Base-by-base conservation (phyloP, 441 rosid species). In the Manihot esculenta region DNA sequence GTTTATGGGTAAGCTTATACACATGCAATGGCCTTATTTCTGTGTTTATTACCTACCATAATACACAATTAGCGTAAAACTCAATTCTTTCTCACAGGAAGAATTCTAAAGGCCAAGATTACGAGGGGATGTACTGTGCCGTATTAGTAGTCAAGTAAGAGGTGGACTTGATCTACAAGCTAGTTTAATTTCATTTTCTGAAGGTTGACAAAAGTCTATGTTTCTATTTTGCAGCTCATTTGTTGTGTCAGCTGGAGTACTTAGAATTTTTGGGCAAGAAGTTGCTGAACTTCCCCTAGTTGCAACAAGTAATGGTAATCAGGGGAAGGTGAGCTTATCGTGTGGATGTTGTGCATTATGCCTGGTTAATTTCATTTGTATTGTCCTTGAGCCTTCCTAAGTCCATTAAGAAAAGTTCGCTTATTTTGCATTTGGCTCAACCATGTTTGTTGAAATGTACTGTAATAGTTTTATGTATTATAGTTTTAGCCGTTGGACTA, bases 241-340 rank as follows among this genome's bases (percentile, higher is more conserved):
- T 56, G 93, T 91, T 76, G 97, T 89, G 60, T 93, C 98, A 49
- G 97, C 97, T 74, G 98, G 92, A 51, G 84, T 96, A 78, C 84
- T 93, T 70, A 79, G 99, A 78, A 84, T 93, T 56, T 89, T 91
- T 70, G 98, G 98, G 65, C 84, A 75, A 81, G 91, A 93, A 75
- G 91, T 91, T 75, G 98, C 98, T 13, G 99, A 96, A 82, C 97
- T 96, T 74, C 98, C 99, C 66, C 77, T 96, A 64, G 98, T 93
- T 51, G 97, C 99, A 17, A 96, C 99, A 18, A 85, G 88, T 58
- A 85, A 77, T 64, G 76, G 82, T 72, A 81, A 81, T 74, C 92
- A 82, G 21, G 83, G 86, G 70, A 88, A 87, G 90, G 95, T 89
- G 66, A 77, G 79, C 69, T 50, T 72, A 51, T 30, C 23, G 42